Evolutionary conservation across 352 stramenopile species (phyloP).

Genomic region (Phytopythium boreale): DNA sequence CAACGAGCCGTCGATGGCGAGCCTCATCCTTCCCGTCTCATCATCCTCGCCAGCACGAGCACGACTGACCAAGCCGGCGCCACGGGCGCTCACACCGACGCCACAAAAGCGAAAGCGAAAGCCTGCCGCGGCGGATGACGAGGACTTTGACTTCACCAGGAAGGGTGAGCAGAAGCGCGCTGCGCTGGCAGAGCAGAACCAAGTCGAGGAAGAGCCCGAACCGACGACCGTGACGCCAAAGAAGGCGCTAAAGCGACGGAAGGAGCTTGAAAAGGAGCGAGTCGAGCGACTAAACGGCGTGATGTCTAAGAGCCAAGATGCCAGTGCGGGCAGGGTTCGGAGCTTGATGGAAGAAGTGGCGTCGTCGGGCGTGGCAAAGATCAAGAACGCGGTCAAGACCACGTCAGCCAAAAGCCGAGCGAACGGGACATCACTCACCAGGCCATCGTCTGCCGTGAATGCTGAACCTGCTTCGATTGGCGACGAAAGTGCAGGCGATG

Average conservation of each 20-base stretch:
- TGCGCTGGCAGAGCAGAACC: conserved; percentile 12
- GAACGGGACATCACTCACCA: background rate
- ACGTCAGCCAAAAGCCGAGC: background rate
- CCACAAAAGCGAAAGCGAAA: conserved; percentile 20
- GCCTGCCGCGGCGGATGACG: conserved; percentile 18
- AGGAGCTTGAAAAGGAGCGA: conserved; percentile 18
- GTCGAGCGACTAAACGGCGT: conserved; percentile 8
- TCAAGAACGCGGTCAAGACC: background rate
- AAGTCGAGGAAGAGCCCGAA: conserved; percentile 18
- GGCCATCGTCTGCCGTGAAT: background rate
- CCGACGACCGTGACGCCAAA: conserved; percentile 15
- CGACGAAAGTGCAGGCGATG: background rate
- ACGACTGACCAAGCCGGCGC: background rate
- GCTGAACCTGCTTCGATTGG: background rate
- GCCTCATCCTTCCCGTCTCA: conserved; percentile 49
- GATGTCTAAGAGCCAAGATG: background rate
- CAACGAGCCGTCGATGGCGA: conserved; percentile 39
- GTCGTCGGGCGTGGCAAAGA: background rate
- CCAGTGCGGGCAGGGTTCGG: background rate
- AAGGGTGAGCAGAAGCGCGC: conserved; percentile 31
- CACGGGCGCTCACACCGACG: conserved; percentile 15
- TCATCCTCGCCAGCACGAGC: conserved; percentile 12
- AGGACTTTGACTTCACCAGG: conserved; percentile 57
- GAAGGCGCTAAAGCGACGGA: conserved; percentile 37
- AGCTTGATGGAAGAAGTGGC: conserved; percentile 18